Conservation (phyloP, 495 filamentous ascomycete species). For the Aspergillus homomorphus region DNA sequence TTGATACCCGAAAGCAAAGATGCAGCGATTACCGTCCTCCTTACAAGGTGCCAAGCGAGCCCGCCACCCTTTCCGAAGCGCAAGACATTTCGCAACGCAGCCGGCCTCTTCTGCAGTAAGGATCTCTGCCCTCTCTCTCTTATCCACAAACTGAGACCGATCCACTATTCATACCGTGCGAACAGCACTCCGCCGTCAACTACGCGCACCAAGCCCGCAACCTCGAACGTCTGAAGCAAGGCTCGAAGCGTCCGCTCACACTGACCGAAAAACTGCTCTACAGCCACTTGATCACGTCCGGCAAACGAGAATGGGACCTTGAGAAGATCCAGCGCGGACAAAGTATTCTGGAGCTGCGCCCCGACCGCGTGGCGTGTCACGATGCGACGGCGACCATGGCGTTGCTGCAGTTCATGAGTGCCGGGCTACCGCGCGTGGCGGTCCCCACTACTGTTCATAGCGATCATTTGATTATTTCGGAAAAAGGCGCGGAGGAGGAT, state of each 20-base stretch:
- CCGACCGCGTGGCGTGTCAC: slow-evolving; percentile 89
- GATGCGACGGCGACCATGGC: slow-evolving; percentile 97
- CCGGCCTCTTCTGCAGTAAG: too few relatives aligned
- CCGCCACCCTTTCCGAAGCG: too few relatives aligned
- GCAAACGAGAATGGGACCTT: slow-evolving; percentile 70
- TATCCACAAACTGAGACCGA: too few relatives aligned
- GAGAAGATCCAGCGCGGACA: slow-evolving; percentile 79
- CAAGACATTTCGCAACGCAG: too few relatives aligned
- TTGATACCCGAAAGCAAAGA: too few relatives aligned
- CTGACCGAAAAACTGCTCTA: slow-evolving; percentile 92
- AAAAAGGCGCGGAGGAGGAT: slow-evolving; percentile 80
- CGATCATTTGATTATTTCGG: slow-evolving; percentile 90
- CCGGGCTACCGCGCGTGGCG: slow-evolving; percentile 70
- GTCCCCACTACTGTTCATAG: slow-evolving; percentile 90
- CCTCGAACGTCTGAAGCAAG: slow-evolving; percentile 68
- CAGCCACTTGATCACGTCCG: slow-evolving; percentile 83
- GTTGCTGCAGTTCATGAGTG: slow-evolving; percentile 92
- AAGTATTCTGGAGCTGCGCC: slow-evolving; percentile 81
- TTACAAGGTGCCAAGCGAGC: too few relatives aligned
- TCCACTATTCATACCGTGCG: too few relatives aligned
- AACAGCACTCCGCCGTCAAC: slow-evolving; percentile 15
- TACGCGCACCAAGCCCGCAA: slow-evolving; percentile 86
- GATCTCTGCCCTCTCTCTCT: too few relatives aligned
- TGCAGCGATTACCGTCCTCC: too few relatives aligned
- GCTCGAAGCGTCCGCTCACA: slow-evolving; percentile 78